These are phyloP conservation scores for Pyrus communis DNA, from an alignment of 306 rosid genomes.

Conservation along the genomic window DNA sequence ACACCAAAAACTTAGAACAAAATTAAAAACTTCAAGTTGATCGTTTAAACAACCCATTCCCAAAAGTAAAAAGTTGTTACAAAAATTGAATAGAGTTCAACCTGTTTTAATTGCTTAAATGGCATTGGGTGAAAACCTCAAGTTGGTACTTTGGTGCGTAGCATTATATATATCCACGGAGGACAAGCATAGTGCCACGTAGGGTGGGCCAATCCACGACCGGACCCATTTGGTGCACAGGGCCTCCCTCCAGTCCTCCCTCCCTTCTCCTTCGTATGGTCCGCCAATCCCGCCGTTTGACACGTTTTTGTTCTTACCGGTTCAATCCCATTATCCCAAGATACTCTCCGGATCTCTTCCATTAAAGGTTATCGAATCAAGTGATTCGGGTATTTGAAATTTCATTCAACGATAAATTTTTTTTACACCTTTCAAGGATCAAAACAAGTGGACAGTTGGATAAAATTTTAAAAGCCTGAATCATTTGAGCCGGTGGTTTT, in stretches of 20 bases:
- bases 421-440: no score
- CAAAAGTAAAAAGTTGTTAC: not conserved
- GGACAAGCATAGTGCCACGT: not conserved
- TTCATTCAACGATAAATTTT: fast-evolving
- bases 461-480: no score
- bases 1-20: not conserved
- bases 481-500: no score
- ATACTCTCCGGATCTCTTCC: no score
- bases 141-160: not conserved
- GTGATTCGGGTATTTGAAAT: fast-evolving
- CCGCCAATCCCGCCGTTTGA: slow-evolving; percentile 25
- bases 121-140: not conserved
- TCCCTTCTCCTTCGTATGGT: not conserved
- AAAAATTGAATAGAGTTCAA: not conserved
- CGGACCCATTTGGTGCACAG: not conserved
- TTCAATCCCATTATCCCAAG: not conserved
- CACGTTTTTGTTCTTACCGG: slow-evolving; percentile 12
- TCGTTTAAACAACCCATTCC: not conserved
- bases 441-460: no score
- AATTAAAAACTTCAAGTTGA: not conserved
- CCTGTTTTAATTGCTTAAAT: not conserved
- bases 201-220: not conserved
- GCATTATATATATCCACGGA: no score
- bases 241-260: not conserved
- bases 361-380: no score